Evolutionary conservation across 116 monocot genomes (phyloP), one percentile per base, ranked within the genome.

Genomic region (Papilionanthe hybrid): DNA sequence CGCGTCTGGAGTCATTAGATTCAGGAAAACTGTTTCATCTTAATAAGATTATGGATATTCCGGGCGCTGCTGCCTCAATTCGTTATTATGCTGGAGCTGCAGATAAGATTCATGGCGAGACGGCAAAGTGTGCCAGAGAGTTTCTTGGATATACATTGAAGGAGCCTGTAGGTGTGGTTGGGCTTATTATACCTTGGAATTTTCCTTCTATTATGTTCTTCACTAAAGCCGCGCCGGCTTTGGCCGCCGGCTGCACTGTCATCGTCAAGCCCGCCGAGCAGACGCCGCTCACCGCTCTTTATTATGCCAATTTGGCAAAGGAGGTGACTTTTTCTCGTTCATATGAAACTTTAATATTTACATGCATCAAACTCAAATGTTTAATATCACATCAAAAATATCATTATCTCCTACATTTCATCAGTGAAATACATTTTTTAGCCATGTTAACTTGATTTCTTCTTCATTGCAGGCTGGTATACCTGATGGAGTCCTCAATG

Each of bases 241-340:
- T 89, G 75, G 89, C 89, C 20, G 86, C 84, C 20, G 89, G 89
- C 8, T 89, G 89, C 79, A 89, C 89, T 57, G 45, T 86, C 28
- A 74, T 89, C 12, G 79, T 89, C 78, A 89, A 89, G 73, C 89
- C 89, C 3, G 89, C 86, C 3, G 89, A 89, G 84, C 86, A 89
- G 58, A 89, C 86, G 4, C 89, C 89, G 20, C 86, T 89, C 45
- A 82, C 89, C 4, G 89, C 89, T n/a, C 79, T 89, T 0, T 86
- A 53, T 83, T 84, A 86, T 65, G 86, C 83, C 5, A 67, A 83
- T 42, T 82, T 89, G 55, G 86, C 86, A 3, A 86, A 86, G 73
- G 77, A 83, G 89, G 89, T 89, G 37, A 60, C 1, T 28, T 9
- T 17, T 20, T 48, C 18, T 9, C 49, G n/a, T 32, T 32, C 32